Percentiles rank a stretch among this genome's conserved stretches.
phyloP scores from a whole-genome alignment of 179 eudicot genomes.

The Patellifolia procumbens region DNA sequence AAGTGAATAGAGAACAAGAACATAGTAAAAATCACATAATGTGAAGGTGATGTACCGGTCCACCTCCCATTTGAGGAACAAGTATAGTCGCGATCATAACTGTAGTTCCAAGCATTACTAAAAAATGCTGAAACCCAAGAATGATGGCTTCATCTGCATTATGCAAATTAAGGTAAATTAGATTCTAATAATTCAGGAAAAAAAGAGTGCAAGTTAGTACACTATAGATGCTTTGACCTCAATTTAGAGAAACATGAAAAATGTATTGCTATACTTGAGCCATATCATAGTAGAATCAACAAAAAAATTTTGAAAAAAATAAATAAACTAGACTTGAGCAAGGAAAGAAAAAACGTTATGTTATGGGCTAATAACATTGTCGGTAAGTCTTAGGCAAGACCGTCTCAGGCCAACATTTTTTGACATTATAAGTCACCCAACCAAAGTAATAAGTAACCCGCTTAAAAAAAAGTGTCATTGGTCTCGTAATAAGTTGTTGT shows the following conservation, averaged over 20 bases:
- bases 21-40: neutral
- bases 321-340: too few relatives aligned
- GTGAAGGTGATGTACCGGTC: conserved; percentile 47
- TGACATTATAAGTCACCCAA: too few relatives aligned
- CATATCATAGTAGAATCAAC: neutral
- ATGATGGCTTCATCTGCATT: conserved; percentile 57
- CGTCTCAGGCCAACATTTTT: too few relatives aligned
- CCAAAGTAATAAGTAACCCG: too few relatives aligned
- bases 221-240: neutral
- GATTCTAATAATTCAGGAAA: neutral
- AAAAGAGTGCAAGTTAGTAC: neutral
- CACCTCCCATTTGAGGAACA: conserved; percentile 93
- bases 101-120: conserved; percentile 92
- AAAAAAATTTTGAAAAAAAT: neutral
- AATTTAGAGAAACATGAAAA: neutral
- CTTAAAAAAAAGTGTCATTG: too few relatives aligned
- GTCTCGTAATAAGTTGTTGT: too few relatives aligned
- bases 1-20: neutral
- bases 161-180: neutral
- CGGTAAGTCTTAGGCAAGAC: too few relatives aligned
- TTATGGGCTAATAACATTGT: neutral
- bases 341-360: neutral
- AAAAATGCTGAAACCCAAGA: conserved; percentile 88
- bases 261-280: neutral
- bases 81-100: conserved; percentile 70